Evolutionary conservation across 2,329 filamentous ascomycete species (phyloP), one percentile per base, ranked within the genome.

Genomic region (Botrytis medusae): DNA sequence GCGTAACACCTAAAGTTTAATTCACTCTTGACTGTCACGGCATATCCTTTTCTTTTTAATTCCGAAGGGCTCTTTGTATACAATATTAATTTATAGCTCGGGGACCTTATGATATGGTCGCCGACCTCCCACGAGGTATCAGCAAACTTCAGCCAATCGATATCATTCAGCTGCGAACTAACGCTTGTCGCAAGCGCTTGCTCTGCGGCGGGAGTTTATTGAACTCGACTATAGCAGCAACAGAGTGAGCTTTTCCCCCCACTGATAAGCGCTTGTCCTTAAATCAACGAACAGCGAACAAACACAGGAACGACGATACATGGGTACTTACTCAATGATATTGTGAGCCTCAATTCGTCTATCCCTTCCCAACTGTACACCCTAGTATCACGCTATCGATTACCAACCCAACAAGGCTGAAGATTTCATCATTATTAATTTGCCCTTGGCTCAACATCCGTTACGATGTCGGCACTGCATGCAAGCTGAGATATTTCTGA

Each of bases 101-200:
- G 71, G 51, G 71, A 72, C 71, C 71, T 61, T 12, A 68, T 57
- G 18, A 60, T 29, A 48, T 67, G 71, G 71, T 72, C 71, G 71
- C 62, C 71, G 74, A 67, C 71, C 71, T 65, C 61, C 64, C 61
- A 40, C 71, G 48, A 71, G n/a, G 37, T 20, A 69, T 59, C 40
- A 37, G 67, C 63, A 51, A 61, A 29, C n/a, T 32, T 73, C 62
- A 60, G 64, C 75, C 74, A 74, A 65, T 74, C 59, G 72, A 60
- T 22, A 62, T 67, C n/a, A 37, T 72, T 34, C 46, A 42, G 48
- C 54, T n/a, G 22, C 44, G 32, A 32, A 68, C 32, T 72, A 42
- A 57, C 63, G 71, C 63, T 29, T 68, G 51, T 72, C 63, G 46
- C 46, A 72, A 72, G 70, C 70, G 61, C 71, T 69, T 69, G 34